These are phyloP conservation scores for Mortierella sp. DNA, from an alignment of 371 early-diverging fungal species.

Conservation along the genomic window DNA sequence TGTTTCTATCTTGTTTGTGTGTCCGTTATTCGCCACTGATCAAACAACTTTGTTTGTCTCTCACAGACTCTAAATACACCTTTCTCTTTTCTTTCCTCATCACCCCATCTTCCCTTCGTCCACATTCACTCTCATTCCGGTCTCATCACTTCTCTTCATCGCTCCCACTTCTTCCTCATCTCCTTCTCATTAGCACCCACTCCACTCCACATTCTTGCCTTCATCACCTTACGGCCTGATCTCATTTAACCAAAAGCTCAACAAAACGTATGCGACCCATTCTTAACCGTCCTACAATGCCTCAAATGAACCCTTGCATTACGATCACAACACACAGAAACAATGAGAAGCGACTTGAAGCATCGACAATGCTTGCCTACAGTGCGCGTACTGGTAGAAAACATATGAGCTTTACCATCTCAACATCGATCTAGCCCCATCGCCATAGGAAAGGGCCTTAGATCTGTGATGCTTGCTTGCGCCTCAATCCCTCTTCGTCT, in stretches of 20 bases:
- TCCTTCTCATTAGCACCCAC: not conserved
- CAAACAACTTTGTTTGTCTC: not conserved
- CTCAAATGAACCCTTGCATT: too few relatives aligned
- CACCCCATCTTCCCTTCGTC: not conserved
- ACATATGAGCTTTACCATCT: too few relatives aligned
- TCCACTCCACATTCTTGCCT: not conserved
- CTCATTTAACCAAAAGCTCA: not conserved
- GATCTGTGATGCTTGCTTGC: not conserved
- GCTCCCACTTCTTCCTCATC: not conserved
- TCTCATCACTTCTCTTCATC: not conserved
- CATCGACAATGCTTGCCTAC: too few relatives aligned
- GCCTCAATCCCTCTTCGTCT: not conserved
- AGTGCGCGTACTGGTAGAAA: too few relatives aligned
- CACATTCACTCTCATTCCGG: conserved; percentile 1
- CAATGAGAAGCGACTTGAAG: too few relatives aligned
- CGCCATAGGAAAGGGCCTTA: too few relatives aligned
- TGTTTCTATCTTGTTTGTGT: not conserved
- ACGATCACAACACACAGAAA: too few relatives aligned
- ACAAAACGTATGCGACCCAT: not conserved
- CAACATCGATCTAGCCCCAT: too few relatives aligned
- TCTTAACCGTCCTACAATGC: not conserved
- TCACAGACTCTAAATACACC: not conserved
- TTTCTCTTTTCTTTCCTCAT: conserved; percentile 2
- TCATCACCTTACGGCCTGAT: not conserved
- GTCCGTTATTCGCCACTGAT: not conserved